Base-by-base conservation (phyloP, 2,329 filamentous ascomycete species). In the Aspergillus sp. region DNA sequence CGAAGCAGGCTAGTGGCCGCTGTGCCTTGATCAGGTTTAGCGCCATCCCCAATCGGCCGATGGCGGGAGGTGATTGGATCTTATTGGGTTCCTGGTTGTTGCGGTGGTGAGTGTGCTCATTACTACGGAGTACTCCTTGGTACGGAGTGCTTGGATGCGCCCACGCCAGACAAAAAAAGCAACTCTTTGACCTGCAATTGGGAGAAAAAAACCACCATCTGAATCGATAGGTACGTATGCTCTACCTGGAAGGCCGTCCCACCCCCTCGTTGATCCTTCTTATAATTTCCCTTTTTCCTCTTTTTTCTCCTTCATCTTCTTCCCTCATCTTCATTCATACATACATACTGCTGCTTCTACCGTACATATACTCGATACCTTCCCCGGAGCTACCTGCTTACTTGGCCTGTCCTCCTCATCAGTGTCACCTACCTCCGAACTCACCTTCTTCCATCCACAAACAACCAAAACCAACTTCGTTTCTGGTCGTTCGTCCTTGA, bases 401-500 rank as follows among this genome's bases (percentile, higher is more conserved):
- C 47, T 27, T 50, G 47, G n/a, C 25, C 25, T 50, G 25, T 44
- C 15, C 25, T 36, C 30, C 30, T 36, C 47, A 30, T 15, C 47
- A 50, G 47, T 21, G 15, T 19, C 25, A 13, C 11, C 11, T 36
- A 1, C 32, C 11, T 36, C 32, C 32, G 27, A 36, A 36, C 25
- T 27, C 25, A 27, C 25, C 25, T 27, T 27, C 25, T 27, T 27
- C 25, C 25, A 27, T 27, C 25, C 25, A 27, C 25, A 27, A 27
- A 27, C 25, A 27, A 27, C 25, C 25, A 8, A 27, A 27, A 27
- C 25, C 25, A 2, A 27, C 25, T 27, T 15, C 13, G 6, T 15
- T 44, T 54, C 42, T 59, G 62, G 49, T 48, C 42, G 39, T 36
- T 56, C 47, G 49, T 58, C 64, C 59, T 57, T 50, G 56, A 57